phyloP scores from a whole-genome alignment of 805 yeast genomes.

The Alloascoidea africana region DNA sequence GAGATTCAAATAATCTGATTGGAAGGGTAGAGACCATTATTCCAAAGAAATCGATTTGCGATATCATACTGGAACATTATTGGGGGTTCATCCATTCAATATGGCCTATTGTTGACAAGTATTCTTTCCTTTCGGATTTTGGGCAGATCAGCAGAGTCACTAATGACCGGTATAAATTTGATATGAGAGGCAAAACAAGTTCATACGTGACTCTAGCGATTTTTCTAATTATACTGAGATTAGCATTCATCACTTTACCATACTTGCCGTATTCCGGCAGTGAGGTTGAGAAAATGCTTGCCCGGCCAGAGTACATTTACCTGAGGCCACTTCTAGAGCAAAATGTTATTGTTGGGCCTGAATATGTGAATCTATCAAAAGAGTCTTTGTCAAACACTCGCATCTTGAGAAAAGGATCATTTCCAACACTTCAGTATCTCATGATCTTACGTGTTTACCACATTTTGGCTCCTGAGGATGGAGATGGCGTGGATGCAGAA shows the following conservation, averaged over 20 bases:
- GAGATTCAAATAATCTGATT: background rate
- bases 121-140: background rate
- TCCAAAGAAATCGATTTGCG: background rate
- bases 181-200: background rate
- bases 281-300: background rate
- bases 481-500: constrained; percentile 2
- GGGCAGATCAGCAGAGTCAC: background rate
- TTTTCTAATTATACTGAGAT: constrained; percentile 1
- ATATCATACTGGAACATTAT: background rate
- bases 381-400: background rate
- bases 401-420: background rate
- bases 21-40: background rate
- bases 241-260: background rate
- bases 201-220: constrained; percentile 1
- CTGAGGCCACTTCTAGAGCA: background rate
- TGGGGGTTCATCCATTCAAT: background rate
- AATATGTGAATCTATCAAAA: background rate
- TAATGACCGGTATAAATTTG: background rate
- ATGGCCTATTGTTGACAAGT: constrained; percentile 1
- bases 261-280: background rate
- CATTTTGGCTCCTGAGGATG: constrained; percentile 2
- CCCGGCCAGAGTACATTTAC: background rate
- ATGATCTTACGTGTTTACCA: background rate
- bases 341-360: constrained; percentile 1
- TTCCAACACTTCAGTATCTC: constrained; percentile 1